phyloP scores from a whole-genome alignment of 345 rosid genomes.

The Balakata baccata region DNA sequence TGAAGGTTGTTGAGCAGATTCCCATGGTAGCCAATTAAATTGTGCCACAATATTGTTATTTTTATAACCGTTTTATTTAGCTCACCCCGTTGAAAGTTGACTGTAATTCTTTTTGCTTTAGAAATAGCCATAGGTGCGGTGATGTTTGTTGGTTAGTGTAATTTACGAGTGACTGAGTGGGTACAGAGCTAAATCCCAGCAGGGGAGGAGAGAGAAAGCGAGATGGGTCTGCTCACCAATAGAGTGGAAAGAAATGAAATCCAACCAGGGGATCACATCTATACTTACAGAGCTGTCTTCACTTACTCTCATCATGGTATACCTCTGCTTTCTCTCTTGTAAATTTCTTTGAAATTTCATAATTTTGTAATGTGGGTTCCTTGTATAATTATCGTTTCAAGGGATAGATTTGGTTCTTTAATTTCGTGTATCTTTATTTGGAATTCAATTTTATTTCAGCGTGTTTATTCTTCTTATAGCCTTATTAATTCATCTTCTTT shows the following conservation, averaged over 20 bases:
- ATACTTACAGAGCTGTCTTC: slow-evolving; percentile 92
- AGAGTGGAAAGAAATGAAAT: slow-evolving; percentile 69
- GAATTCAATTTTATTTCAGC: no score
- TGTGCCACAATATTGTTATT: no score
- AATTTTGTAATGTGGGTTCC: slow-evolving; percentile 24
- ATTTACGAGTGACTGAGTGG: neutral
- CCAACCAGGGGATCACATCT: slow-evolving; percentile 88
- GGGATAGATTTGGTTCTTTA: no score
- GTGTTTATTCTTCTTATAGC: no score
- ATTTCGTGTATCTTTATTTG: no score
- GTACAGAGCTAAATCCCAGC: neutral
- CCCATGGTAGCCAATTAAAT: slow-evolving; percentile 12
- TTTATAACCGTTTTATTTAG: neutral
- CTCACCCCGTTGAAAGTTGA: neutral
- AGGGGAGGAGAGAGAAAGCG: slow-evolving; percentile 11
- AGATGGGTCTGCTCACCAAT: slow-evolving; percentile 85
- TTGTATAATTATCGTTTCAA: slow-evolving; percentile 4
- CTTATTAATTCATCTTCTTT: no score
- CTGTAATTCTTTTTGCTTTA: slow-evolving; percentile 3
- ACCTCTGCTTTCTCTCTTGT: slow-evolving; percentile 6
- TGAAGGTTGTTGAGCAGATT: slow-evolving; percentile 23
- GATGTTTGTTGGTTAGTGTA: slow-evolving; percentile 4
- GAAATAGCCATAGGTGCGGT: neutral
- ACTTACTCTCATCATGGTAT: slow-evolving; percentile 95
- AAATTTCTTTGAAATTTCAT: neutral